Evolutionary conservation across 2,329 filamentous ascomycete species (phyloP), one percentile per base, ranked within the genome.

Genomic region (Fusarium cicatricum): DNA sequence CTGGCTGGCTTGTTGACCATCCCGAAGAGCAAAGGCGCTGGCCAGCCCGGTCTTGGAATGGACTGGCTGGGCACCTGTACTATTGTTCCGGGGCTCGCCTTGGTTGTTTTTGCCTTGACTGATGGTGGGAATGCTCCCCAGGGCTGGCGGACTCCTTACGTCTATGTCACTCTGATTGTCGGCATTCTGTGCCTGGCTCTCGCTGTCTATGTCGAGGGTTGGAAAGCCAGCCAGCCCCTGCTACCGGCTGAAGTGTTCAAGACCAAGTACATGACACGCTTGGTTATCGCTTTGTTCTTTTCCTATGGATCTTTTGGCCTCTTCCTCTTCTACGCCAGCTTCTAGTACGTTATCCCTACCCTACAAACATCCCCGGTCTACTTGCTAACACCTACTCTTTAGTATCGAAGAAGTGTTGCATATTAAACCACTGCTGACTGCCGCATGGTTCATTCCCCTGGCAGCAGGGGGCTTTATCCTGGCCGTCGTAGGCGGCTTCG

Each of bases 31-130:
- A 65, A 72, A 45, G 56, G 66, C 45, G 31, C 73, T 11, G 41
- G 65, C 2, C 62, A 69, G 14, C 50, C 62, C 2, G 42, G 38
- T 2, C 50, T 74, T 8, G 61, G 61, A 28, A 92, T 92, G 88
- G 90, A 93, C 69, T 92, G 86, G 83, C 75, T 80, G 52, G 90
- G 90, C 0, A 75, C 83, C 2, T 68, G 72, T 3, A 82, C 87
- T 12, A 87, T 88, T 14, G 80, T 90, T 0, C 80, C 82, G 0
- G 90, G 88, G 0, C 72, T 92, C 11, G 79, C 90, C 2, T 79
- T 95, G 21, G 78, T 91, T 60, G 87, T 92, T 0, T 94, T 88
- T 65, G 88, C 90, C 0, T 83, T 95, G 45, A 92, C 90, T 0
- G 87, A 91, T 41, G 87, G 86, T 8, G 83, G 86, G 0, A 85